Base-by-base conservation (phyloP, 1,139 yeast species). In the Tardiomyces depauwii region DNA sequence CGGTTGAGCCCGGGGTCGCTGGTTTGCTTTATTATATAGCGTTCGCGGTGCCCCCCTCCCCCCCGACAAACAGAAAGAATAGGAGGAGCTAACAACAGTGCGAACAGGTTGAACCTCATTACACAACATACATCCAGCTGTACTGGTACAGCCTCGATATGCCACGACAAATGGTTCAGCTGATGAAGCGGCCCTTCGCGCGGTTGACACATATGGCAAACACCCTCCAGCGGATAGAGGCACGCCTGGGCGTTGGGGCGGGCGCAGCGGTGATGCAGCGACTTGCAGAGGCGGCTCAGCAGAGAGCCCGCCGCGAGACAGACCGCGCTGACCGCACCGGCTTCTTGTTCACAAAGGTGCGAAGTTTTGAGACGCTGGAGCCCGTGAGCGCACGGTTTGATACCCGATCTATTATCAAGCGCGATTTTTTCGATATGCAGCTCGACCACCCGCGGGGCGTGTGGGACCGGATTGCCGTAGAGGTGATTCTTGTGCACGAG, bases 391-490 rank as follows among this genome's bases (percentile, higher is more conserved):
- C 63, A 2, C 41, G 54, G 2, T 65, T 68, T 49, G 60, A 63
- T 44, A 44, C 60, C 1, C 46, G 50, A 2, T 55, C 56, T 13
- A 53, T 68, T 46, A 46, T 63, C 40, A 52, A 55, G 49, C 55
- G 66, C 48, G 61, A 62, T 43, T 53, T 60, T 45, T 66, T 67
- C 50, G 60, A 64, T 41, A 54, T 65, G 47, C 58, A 56, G 42
- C 47, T 62, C 11, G 43, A 49, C 18, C 70, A 67, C 47, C 59
- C 59, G 18, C 36, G 49, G 42, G 53, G 49, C 32, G 46, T 44
- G n/a, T 44, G 55, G 39, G 46, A 51, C 33, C 52, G 58, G 40
- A 41, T 55, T 28, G 51, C 60, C 18, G 63, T 62, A 10, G 67
- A 65, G 47, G 47, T 64, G 5, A 44, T 55, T 44, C 36, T 61